phyloP scores from a whole-genome alignment of 768 basidiomycete species.

The Suillus sp. region DNA sequence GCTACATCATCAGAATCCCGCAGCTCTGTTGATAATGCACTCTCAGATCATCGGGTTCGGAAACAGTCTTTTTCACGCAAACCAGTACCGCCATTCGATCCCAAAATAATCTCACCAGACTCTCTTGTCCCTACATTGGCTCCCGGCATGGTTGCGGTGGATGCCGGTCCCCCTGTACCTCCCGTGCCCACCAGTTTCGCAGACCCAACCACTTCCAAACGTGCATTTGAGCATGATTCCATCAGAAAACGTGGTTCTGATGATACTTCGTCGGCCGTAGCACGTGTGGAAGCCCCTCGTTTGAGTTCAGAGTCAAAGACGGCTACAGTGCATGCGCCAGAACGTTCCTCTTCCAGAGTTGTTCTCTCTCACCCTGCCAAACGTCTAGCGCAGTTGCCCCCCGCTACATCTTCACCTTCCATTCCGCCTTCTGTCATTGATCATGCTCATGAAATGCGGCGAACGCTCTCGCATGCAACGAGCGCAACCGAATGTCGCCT shows the following conservation, averaged over 20 bases:
- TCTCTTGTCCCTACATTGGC: constrained; percentile 14
- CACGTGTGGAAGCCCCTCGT: neutral
- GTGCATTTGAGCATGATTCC: constrained; percentile 12
- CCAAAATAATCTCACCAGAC: constrained; percentile 13
- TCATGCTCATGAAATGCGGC: constrained; percentile 66
- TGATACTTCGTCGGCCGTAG: constrained; percentile 1
- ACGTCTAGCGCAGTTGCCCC: constrained; percentile 20
- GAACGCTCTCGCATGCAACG: constrained; percentile 65
- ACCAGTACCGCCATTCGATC: constrained; percentile 21
- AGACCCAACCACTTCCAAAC: constrained; percentile 8
- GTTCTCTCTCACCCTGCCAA: constrained; percentile 15
- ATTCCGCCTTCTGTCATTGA: constrained; percentile 39
- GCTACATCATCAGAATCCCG: constrained; percentile 45
- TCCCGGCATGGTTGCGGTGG: neutral
- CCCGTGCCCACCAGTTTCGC: neutral
- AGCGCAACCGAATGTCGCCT: constrained; percentile 83
- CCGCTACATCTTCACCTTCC: constrained; percentile 20
- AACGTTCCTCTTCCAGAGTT: constrained; percentile 20
- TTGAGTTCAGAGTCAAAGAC: constrained; percentile 11
- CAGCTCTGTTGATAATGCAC: constrained; percentile 22
- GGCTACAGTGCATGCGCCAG: constrained; percentile 11
- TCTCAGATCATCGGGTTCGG: constrained; percentile 26
- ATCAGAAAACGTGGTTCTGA: neutral
- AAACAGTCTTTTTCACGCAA: constrained; percentile 31
- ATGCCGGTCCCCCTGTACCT: neutral